Conservation (phyloP, 163 green algal species). For the Trebouxiophyceae sp. region DNA sequence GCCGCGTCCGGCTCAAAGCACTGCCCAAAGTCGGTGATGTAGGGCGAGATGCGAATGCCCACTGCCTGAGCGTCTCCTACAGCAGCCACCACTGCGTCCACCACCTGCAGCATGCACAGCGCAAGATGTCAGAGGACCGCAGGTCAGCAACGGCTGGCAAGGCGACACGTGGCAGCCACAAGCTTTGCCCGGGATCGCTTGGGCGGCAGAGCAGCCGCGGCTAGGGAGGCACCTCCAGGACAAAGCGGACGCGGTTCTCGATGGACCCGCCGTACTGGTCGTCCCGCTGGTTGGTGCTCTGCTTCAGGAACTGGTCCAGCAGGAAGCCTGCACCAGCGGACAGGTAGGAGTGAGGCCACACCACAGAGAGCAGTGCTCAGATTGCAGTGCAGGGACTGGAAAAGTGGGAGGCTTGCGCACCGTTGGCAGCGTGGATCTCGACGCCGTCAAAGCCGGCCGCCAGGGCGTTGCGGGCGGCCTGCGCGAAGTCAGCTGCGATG, state of each 20-base stretch:
- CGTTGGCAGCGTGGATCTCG: constrained; percentile 6
- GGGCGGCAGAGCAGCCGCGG: no score
- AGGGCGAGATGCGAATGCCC: constrained; percentile 60
- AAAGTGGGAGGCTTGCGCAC: neutral
- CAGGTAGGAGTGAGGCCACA: neutral
- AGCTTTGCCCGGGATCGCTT: neutral
- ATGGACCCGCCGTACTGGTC: constrained; percentile 59
- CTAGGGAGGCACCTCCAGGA: constrained; percentile 60
- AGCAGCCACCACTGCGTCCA: neutral
- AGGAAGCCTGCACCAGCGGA: constrained; percentile 34
- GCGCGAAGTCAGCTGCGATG: constrained; percentile 40
- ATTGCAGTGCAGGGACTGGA: neutral
- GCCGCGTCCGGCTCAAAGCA: neutral
- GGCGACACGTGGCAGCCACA: neutral
- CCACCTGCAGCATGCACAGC: neutral
- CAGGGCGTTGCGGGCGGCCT: constrained; percentile 53
- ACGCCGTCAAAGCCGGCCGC: constrained; percentile 30
- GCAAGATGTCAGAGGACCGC: neutral
- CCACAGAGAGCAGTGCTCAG: neutral
- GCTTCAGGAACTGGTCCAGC: constrained; percentile 70
- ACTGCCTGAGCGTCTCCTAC: constrained; percentile 20
- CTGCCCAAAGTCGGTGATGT: constrained; percentile 45
- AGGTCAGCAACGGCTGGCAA: neutral
- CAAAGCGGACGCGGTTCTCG: constrained; percentile 70
- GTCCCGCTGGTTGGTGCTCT: constrained; percentile 66